A percentile compares a stretch with the other conserved stretches of the same genome.
Evolutionary conservation across 495 filamentous ascomycete genomes (phyloP).

Genomic region (Neurospora intermedia): DNA sequence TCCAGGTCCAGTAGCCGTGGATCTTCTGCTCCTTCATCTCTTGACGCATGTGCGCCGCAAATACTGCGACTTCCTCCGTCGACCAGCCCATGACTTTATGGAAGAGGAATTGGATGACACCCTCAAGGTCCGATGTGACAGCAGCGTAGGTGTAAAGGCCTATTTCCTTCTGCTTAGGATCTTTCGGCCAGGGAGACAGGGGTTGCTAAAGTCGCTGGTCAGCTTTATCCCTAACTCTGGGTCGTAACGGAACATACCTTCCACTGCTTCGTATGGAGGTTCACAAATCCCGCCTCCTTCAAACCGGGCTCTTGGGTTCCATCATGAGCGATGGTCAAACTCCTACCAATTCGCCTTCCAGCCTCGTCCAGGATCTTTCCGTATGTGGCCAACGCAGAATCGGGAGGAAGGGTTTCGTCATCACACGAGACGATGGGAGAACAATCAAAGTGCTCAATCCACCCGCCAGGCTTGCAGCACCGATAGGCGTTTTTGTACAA

Average conservation of each 20-base stretch:
- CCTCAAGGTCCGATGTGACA: background rate
- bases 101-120: background rate
- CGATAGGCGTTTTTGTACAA: constrained; percentile 24
- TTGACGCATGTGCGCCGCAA: background rate
- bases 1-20: background rate
- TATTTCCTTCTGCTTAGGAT: background rate
- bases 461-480: constrained; percentile 31
- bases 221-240: background rate
- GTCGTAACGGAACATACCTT: background rate
- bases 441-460: constrained; percentile 20
- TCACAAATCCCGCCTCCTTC: background rate
- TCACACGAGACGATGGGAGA: constrained; percentile 15
- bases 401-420: constrained; percentile 14
- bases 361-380: background rate
- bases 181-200: background rate
- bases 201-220: background rate
- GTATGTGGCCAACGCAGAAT: background rate
- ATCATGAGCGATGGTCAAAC: background rate
- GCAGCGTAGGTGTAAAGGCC: background rate
- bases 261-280: background rate
- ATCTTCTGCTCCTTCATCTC: background rate
- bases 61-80: background rate
- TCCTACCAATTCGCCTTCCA: background rate
- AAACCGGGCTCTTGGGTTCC: background rate
- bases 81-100: background rate